Conservation (phyloP, 306 rosid genomes). For the Quillaja saponaria region DNA sequence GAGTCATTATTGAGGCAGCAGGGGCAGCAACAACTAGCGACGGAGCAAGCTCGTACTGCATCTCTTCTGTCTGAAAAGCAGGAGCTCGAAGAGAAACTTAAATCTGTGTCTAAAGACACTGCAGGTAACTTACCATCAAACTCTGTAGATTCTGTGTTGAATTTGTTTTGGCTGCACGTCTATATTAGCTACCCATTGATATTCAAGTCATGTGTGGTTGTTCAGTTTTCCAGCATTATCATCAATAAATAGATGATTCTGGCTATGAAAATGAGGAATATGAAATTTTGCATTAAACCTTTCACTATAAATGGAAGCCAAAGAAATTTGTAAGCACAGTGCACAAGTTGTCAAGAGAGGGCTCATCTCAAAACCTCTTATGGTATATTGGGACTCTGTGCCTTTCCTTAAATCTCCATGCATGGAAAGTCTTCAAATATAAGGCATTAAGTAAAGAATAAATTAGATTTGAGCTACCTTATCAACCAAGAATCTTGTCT, state of each 20-base stretch:
- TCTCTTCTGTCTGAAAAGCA: conserved; percentile 70
- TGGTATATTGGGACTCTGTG: conserved; percentile 4
- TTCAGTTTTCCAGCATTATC: too few species aligned
- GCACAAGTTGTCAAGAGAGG: not conserved
- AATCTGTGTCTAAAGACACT: conserved; percentile 45
- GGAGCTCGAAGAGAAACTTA: conserved; percentile 73
- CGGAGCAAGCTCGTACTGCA: conserved; percentile 57
- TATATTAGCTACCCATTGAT: conserved; percentile 22
- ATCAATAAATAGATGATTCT: not conserved
- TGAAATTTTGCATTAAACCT: not conserved
- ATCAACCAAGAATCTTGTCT: too few species aligned
- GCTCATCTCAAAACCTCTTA: not conserved
- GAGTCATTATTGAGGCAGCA: conserved; percentile 77
- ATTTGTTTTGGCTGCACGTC: not conserved
- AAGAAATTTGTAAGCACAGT: not conserved
- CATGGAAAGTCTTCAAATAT: conserved; percentile 12
- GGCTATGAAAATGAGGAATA: not conserved
- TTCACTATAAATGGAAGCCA: not conserved
- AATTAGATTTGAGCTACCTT: too few species aligned
- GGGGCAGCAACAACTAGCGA: conserved; percentile 68
- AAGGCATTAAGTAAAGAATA: too few species aligned
- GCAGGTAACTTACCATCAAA: conserved; percentile 52
- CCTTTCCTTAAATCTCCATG: conserved; percentile 9
- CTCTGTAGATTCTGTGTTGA: conserved; percentile 4
- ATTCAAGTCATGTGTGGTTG: conserved; percentile 3